phyloP scores from a whole-genome alignment of 257 asterid species.

The Capsicum pubescens region DNA sequence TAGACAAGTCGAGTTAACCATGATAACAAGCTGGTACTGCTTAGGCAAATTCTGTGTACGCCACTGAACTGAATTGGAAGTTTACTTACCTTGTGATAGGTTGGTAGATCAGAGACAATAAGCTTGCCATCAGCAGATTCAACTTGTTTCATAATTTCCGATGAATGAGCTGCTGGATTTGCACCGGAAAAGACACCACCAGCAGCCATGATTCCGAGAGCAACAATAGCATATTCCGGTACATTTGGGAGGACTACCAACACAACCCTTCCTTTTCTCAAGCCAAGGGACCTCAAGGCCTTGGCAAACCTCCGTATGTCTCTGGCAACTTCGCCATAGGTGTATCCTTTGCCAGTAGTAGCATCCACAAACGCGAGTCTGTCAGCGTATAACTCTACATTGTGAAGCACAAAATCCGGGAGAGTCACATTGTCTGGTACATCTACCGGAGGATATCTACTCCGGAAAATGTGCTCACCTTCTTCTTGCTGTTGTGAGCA shows the following conservation, averaged over 20 bases:
- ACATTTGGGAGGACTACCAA: conserved; percentile 84
- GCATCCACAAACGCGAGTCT: conserved; percentile 83
- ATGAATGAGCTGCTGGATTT: conserved; percentile 70
- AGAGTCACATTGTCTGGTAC: conserved; percentile 75
- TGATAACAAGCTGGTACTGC: background rate
- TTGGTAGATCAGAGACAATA: conserved; percentile 77
- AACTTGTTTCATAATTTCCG: conserved; percentile 86
- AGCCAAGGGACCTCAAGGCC: conserved; percentile 84
- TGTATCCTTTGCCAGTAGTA: conserved; percentile 61
- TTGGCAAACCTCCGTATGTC: conserved; percentile 73
- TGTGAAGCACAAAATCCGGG: conserved; percentile 80
- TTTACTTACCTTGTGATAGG: conserved; percentile 64
- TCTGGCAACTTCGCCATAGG: conserved; percentile 67
- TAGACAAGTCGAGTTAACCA: background rate
- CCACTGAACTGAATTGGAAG: conserved; percentile 3
- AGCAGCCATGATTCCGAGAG: conserved; percentile 93
- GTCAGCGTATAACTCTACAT: conserved; percentile 54
- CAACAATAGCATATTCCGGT: conserved; percentile 72
- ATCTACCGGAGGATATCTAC: conserved; percentile 65
- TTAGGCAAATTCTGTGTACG: background rate
- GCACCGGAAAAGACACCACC: conserved; percentile 94
- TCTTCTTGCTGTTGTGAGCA: conserved; percentile 32
- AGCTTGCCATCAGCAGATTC: conserved; percentile 88
- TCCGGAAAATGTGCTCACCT: conserved; percentile 68
- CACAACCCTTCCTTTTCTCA: conserved; percentile 78